These are phyloP conservation scores for Solanum tarapatanum DNA, from an alignment of 257 asterid species.

Conservation along the genomic window DNA sequence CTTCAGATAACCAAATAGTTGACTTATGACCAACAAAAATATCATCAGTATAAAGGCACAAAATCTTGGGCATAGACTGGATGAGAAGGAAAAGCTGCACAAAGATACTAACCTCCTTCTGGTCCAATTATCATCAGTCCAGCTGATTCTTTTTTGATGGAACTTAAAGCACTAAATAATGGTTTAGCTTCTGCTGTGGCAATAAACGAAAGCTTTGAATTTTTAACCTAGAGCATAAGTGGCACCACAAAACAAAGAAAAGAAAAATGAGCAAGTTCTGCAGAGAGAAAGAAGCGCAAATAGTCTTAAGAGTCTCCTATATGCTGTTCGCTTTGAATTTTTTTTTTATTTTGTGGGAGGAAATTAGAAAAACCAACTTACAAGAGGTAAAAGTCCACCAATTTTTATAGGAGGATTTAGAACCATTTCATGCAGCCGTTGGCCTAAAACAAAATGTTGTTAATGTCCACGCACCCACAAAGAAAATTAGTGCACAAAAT, in stretches of 20 bases:
- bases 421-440: slow-evolving; percentile 79
- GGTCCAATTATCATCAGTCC: slow-evolving; percentile 89
- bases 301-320: background rate
- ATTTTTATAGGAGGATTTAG: slow-evolving; percentile 60
- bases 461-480: background rate
- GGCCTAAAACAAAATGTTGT: slow-evolving; percentile 37
- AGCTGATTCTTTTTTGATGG: slow-evolving; percentile 28
- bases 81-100: background rate
- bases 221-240: slow-evolving; percentile 38
- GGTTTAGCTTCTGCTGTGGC: slow-evolving; percentile 85
- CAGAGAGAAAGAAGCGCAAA: background rate
- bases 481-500: background rate
- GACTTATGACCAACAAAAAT: background rate
- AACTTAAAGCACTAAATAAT: slow-evolving; percentile 38
- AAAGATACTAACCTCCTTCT: slow-evolving; percentile 80
- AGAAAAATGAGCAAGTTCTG: background rate
- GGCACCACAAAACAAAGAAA: background rate
- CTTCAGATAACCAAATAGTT: background rate
- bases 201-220: slow-evolving; percentile 56
- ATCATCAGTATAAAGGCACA: background rate
- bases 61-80: background rate
- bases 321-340: background rate
- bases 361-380: slow-evolving; percentile 20
- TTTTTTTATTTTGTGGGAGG: background rate
- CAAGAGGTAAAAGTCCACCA: slow-evolving; percentile 47